phyloP scores from a whole-genome alignment of 1,139 yeast species.

The Pichiaceae sp. region DNA sequence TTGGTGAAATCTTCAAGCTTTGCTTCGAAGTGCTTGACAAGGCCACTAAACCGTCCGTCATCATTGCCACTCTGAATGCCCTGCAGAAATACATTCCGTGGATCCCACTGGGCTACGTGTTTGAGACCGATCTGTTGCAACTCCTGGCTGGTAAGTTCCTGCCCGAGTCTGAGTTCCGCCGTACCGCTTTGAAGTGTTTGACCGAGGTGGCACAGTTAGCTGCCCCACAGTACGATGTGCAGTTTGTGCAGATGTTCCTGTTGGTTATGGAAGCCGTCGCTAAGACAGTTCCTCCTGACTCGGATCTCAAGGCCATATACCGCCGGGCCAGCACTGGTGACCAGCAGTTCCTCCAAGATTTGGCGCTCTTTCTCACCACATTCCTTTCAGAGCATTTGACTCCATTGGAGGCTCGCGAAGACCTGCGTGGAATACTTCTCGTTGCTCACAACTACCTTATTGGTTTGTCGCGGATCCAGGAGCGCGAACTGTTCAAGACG shows the following conservation, averaged over 20 bases:
- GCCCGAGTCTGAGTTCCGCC: conserved; percentile 72
- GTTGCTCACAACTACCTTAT: conserved; percentile 75
- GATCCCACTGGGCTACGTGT: conserved; percentile 87
- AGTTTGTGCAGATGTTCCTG: conserved; percentile 64
- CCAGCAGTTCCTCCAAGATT: conserved; percentile 91
- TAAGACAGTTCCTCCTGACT: conserved; percentile 62
- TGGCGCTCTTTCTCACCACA: conserved; percentile 87
- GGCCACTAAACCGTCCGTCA: conserved; percentile 72
- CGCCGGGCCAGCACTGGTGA: conserved; percentile 70
- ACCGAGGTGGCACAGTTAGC: conserved; percentile 78
- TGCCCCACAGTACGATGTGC: conserved; percentile 56
- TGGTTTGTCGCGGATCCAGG: conserved; percentile 84
- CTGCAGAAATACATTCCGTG: conserved; percentile 83
- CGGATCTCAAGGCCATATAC: conserved; percentile 70
- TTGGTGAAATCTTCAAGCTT: conserved; percentile 84
- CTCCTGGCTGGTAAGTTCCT: conserved; percentile 70
- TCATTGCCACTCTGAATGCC: conserved; percentile 79
- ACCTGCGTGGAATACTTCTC: conserved; percentile 45
- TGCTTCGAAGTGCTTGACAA: conserved; percentile 91
- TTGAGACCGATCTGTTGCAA: conserved; percentile 74
- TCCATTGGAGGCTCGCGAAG: conserved; percentile 60
- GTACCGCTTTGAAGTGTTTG: conserved; percentile 79
- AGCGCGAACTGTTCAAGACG: conserved; percentile 90
- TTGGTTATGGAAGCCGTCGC: conserved; percentile 66
- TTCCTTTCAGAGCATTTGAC: conserved; percentile 70